phyloP scores from a whole-genome alignment of 495 filamentous ascomycete genomes.

The Hyaloscypha hepaticicola region DNA sequence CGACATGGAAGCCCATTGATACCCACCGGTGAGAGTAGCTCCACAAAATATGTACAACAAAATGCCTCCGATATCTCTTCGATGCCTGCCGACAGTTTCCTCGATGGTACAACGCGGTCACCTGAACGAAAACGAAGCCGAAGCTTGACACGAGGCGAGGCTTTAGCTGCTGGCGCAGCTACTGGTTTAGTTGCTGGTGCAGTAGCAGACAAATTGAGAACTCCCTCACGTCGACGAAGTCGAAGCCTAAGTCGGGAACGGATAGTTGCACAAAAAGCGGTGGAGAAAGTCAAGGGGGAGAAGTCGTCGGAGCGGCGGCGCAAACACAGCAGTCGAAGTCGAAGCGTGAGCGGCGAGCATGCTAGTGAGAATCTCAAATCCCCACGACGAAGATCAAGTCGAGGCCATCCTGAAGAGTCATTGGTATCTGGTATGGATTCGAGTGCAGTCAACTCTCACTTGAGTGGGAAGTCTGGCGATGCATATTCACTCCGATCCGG shows the following conservation, averaged over 20 bases:
- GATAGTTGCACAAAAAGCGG: slow-evolving; percentile 63
- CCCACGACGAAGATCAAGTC: slow-evolving; percentile 61
- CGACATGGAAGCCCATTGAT: slow-evolving; percentile 56
- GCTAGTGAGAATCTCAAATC: slow-evolving; percentile 56
- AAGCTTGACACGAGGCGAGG: slow-evolving; percentile 46
- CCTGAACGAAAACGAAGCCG: slow-evolving; percentile 57
- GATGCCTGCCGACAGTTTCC: slow-evolving; percentile 87
- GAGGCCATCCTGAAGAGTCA: slow-evolving; percentile 61
- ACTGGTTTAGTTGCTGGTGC: slow-evolving; percentile 40
- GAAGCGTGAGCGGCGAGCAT: slow-evolving; percentile 64
- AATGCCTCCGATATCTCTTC: slow-evolving; percentile 81
- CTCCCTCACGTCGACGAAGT: slow-evolving; percentile 62
- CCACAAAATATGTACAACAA: slow-evolving; percentile 53
- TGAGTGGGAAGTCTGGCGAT: slow-evolving; percentile 71
- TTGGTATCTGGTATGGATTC: slow-evolving; percentile 65
- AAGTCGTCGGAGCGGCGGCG: slow-evolving; percentile 34
- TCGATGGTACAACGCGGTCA: slow-evolving; percentile 60
- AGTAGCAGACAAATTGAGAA: slow-evolving; percentile 59
- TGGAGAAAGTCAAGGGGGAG: slow-evolving; percentile 59
- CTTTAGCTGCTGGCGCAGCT: slow-evolving; percentile 38
- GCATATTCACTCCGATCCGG: slow-evolving; percentile 74
- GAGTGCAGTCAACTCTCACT: slow-evolving; percentile 68
- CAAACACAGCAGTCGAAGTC: slow-evolving; percentile 52
- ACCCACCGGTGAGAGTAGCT: slow-evolving; percentile 33
- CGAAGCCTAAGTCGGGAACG: slow-evolving; percentile 74